These are phyloP conservation scores for Eutrema yunnanense DNA, from an alignment of 345 rosid genomes.

Conservation along the genomic window DNA sequence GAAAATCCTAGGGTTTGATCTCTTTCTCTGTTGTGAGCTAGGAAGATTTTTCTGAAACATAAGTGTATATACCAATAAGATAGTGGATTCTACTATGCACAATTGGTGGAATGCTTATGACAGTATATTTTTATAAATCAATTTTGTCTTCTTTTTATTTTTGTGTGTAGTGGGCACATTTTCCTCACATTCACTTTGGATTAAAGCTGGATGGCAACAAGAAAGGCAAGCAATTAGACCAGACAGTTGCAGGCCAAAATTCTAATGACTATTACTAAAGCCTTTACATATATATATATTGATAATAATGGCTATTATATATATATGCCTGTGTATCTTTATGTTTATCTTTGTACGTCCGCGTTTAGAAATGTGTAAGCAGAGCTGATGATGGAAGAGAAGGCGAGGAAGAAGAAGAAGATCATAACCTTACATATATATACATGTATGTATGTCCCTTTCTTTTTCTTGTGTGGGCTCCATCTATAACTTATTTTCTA, in stretches of 20 bases:
- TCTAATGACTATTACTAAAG: constrained; percentile 61
- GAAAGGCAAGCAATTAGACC: constrained; percentile 58
- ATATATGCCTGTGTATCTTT: constrained; percentile 5
- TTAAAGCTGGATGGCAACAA: constrained; percentile 75
- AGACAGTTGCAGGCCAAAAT: constrained; percentile 52
- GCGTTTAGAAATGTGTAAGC: constrained; percentile 10
- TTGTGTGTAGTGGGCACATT: constrained; percentile 82
- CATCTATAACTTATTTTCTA: constrained; percentile 8
- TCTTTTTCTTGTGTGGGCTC: constrained; percentile 13
- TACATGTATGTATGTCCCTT: constrained; percentile 8
- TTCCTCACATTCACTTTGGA: constrained; percentile 91
- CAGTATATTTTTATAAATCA: not conserved
- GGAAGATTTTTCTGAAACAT: not conserved
- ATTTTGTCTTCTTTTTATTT: not conserved
- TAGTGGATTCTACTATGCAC: constrained; percentile 28
- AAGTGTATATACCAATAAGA: constrained; percentile 15
- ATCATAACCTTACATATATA: constrained; percentile 16
- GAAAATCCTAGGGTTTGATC: constrained; percentile 14
- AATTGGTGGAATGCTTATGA: constrained; percentile 25
- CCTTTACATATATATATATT: not conserved
- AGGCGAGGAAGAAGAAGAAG: constrained; percentile 21
- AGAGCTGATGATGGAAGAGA: constrained; percentile 21
- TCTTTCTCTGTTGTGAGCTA: not conserved
- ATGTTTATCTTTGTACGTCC: constrained; percentile 15
- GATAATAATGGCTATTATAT: constrained; percentile 1